Percentiles rank a stretch among this genome's conserved stretches.
Evolutionary conservation across 805 yeast species (phyloP).

Genomic region (Sugiyamaella smithiae): DNA sequence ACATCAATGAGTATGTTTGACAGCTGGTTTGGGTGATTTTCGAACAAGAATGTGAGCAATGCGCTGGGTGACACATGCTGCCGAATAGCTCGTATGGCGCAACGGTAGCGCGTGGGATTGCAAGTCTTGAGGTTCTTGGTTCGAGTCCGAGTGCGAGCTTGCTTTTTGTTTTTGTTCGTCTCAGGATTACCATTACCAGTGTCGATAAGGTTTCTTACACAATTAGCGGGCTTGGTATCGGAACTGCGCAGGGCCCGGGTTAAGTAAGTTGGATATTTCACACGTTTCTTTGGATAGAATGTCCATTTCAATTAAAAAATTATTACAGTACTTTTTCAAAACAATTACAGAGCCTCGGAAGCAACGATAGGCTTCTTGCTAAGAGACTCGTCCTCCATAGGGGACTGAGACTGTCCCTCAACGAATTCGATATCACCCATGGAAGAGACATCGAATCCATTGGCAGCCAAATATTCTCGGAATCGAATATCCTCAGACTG

Average conservation of each 20-base stretch:
- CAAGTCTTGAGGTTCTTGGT: conserved; percentile 98
- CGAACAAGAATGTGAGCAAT: too few relatives aligned
- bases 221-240: too few relatives aligned
- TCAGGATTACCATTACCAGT: too few relatives aligned
- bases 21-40: too few relatives aligned
- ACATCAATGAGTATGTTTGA: too few relatives aligned
- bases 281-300: too few relatives aligned
- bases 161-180: conserved; percentile 39
- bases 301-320: not conserved
- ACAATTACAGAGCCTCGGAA: too few relatives aligned
- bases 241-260: too few relatives aligned
- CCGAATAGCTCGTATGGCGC: conserved; percentile 27
- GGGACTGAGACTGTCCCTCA: not conserved
- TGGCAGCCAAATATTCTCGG: conserved; percentile 57
- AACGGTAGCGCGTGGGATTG: conserved; percentile 84
- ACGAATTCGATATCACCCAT: conserved; percentile 44
- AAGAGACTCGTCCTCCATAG: not conserved
- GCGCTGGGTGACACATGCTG: too few relatives aligned
- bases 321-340: not conserved
- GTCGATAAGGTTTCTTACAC: too few relatives aligned
- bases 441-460: conserved; percentile 67
- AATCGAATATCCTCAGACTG: conserved; percentile 72
- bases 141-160: conserved; percentile 92
- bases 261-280: too few relatives aligned
- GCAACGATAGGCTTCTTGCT: not conserved